Evolutionary conservation across 2,329 filamentous ascomycete genomes (phyloP).

Genomic region (Decorospora gaudefroyi): DNA sequence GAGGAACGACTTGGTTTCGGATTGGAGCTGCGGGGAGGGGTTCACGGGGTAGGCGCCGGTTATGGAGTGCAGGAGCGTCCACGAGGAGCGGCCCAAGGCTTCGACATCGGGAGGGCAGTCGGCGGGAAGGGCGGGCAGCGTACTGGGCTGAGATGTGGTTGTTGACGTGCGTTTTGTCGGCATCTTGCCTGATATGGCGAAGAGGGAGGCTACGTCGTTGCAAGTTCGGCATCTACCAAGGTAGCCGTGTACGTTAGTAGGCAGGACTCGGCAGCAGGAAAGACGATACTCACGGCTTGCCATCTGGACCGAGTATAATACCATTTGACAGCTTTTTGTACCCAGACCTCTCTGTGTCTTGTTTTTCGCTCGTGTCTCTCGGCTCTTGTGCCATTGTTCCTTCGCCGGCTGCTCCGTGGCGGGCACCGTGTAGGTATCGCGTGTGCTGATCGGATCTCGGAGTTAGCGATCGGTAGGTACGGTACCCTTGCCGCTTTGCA

Average conservation of each 20-base stretch:
- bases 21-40: slow-evolving; percentile 71
- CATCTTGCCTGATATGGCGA: slow-evolving; percentile 56
- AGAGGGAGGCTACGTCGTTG: slow-evolving; percentile 64
- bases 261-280: too few species aligned
- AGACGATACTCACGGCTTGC: slow-evolving; percentile 75
- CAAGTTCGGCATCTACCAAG: slow-evolving; percentile 70
- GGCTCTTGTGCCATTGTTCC: slow-evolving; percentile 30
- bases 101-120: slow-evolving; percentile 94
- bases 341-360: slow-evolving; percentile 33
- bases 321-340: slow-evolving; percentile 68
- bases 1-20: slow-evolving; percentile 78
- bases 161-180: slow-evolving; percentile 42
- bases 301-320: slow-evolving; percentile 76
- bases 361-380: slow-evolving; percentile 30
- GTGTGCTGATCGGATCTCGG: slow-evolving; percentile 19
- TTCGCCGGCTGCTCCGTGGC: neutral
- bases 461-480: too few species aligned
- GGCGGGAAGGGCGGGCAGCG: slow-evolving; percentile 48
- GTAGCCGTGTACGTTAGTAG: slow-evolving; percentile 2
- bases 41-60: slow-evolving; percentile 79
- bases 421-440: too few species aligned
- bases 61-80: slow-evolving; percentile 92
- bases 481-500: slow-evolving; percentile 6
- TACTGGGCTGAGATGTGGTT: slow-evolving; percentile 41
- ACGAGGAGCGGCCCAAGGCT: slow-evolving; percentile 80